Base-by-base conservation (phyloP, 2,329 filamentous ascomycete species). In the Xylaria sp. region DNA sequence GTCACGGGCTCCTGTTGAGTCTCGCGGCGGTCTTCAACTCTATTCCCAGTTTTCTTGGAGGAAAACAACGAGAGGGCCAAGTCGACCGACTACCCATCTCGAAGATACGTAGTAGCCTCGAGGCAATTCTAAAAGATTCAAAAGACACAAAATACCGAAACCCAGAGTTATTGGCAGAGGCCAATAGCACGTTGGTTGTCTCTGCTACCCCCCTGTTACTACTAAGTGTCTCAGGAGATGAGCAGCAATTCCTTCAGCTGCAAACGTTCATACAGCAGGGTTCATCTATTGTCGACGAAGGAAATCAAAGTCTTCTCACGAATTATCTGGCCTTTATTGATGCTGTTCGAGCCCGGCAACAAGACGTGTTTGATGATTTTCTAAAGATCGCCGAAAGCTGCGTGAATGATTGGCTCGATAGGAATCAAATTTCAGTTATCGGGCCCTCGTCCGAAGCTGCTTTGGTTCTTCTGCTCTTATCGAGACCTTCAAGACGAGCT, bases 1-100 rank as follows among this genome's bases (percentile, higher is more conserved):
- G 89, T 1, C 92, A 94, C 75, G 92, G 92, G 0, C 79, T 93
- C 4, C 76, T 92, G 0, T 79, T 91, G 8, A 86, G 87, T 37
- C 80, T 92, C n/a, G 87, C 90, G 1, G 84, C 87, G 5, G 80
- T 91, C 0, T 75, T 90, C 3, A 84, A 89, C 61, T 78, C 79
- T 6, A 74, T 87, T 12, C 83, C 85, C 0, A 74, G 73, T 3
- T 67, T 84, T 23, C 56, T 77, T 4, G 65, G 60, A 3, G 64
- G 55, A 34, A 51, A 28, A 41, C 37, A 46, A 10, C 34, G 65
- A 12, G 39, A 44, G 28, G 46, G 62, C 37, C 58, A 58, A 18
- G 54, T 68, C 23, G 41, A 68, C 34, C 57, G 55, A 2, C 37
- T 77, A 32, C 74, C 70, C 12, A 56, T 78, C 13, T 64, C 73